Evolutionary conservation across 371 early-diverging fungal species (phyloP).

Genomic region (Coemansia sp.): DNA sequence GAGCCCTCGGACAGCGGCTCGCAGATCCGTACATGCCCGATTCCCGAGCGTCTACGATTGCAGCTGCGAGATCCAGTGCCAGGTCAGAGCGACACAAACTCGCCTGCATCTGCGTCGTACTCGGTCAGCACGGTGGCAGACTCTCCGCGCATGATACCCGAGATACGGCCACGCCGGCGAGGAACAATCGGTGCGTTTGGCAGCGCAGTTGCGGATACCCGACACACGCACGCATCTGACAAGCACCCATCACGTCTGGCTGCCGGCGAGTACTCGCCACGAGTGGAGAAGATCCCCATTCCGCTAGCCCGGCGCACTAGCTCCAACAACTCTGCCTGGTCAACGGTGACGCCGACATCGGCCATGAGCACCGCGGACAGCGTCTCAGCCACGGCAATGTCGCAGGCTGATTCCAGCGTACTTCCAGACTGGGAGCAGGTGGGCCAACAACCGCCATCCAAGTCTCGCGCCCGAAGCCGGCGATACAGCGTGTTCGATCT

Average conservation of each 20-base stretch:
- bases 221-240: background rate
- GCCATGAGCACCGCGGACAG: constrained; percentile 8
- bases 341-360: constrained; percentile 35
- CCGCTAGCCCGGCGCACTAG: constrained; percentile 31
- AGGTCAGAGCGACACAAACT: constrained; percentile 10
- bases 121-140: constrained; percentile 20
- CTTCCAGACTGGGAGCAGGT: constrained; percentile 37
- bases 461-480: constrained; percentile 17
- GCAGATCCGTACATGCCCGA: constrained; percentile 46
- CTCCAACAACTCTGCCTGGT: constrained; percentile 42
- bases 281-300: background rate
- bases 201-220: background rate
- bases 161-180: constrained; percentile 18
- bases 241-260: background rate
- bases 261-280: constrained; percentile 6
- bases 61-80: constrained; percentile 13
- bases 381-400: background rate
- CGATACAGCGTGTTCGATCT: constrained; percentile 48
- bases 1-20: constrained; percentile 3
- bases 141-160: constrained; percentile 18
- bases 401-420: constrained; percentile 2
- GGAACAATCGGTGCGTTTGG: constrained; percentile 20
- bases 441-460: constrained; percentile 6
- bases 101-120: constrained; percentile 12
- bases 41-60: constrained; percentile 36